Base-by-base conservation (phyloP, 2,329 filamentous ascomycete genomes). In the Fusarium bulbicola region DNA sequence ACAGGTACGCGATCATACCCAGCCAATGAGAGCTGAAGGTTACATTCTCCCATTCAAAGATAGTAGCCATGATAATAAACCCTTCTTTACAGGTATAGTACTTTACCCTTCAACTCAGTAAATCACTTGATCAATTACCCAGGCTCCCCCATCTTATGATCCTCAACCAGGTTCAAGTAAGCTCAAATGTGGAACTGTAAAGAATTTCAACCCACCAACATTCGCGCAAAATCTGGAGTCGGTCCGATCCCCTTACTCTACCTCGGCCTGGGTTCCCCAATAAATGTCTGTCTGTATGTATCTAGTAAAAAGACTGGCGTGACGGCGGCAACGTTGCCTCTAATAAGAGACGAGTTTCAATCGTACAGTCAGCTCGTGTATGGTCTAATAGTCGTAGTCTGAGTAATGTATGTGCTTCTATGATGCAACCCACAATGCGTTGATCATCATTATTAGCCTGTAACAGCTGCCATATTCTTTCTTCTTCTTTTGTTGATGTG, bases 181-280 rank as follows among this genome's bases (percentile, higher is more conserved):
- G 65, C 66, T 69, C 59, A 65, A 69, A 32, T 53, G 66, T 69
- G 66, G 66, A 65, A 64, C 66, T 34, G 66, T 47, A 65, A 58
- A 69, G 65, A 39, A 65, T 69, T 69, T 68, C 57, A 68, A 50
- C 59, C 66, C 66, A 63, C 64, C 66, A 63, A 46, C 32, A 52
- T 40, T 69, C 15, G 26, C 20, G 45, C 40, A 63, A 68, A 69
- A 69, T 65, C 66, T 54, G 66, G 66, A 69, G 66, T 69, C 66
- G 66, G 66, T 53, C 66, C 66, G 66, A 69, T 69, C 66, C 50
- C 65, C 57, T 63, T 56, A 57, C 58, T 42, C 50, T 36, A 52
- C 66, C 65, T 68, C 65, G 64, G 64, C 43, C 45, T 62, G 32
- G 50, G 40, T 36, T 47, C 52, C 40, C 53, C 52, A 32, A 39